Evolutionary conservation across 108 stramenopile genomes (phyloP), one percentile per base, ranked within the genome.

Genomic region (Pseudonitzschia multiseries): DNA sequence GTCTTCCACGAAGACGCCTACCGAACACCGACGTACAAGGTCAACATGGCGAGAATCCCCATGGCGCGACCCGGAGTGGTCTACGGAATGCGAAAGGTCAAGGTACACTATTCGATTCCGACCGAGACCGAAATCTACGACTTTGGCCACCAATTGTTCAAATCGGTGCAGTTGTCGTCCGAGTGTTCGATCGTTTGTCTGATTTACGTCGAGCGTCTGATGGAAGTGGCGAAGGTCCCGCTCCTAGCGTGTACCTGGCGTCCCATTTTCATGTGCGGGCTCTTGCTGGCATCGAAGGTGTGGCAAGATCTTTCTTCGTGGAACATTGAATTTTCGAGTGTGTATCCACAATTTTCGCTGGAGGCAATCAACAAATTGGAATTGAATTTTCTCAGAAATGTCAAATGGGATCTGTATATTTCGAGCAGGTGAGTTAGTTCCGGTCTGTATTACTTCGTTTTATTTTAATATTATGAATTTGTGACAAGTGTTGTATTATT

Each of bases 291-390:
- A 21, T 95, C 93, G 63, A 99, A 99, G 81, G 98, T 99, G 12
- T 99, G 99, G 99, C 98, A 99, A 79, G 99, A 99, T 78, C 87
- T 97, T 65, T 88, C 88, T 57, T 88, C 89, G 13, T 99, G 98
- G 99, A 99, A 99, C 76, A 94, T 96, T 70, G 99, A 99, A 70
- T 97, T 99, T 80, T 81, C 97, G 8, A 89, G 81, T 59, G 95
- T 98, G 21, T 98, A 96, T 86, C 97, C 97, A 28, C 92, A 98
- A 76, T 99, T 89, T 80, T 87, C 95, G 13, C 83, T 98, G 33
- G 86, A 93, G 32, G 81, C 89, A 42, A 98, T 99, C 77, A 95
- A 95, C 80, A 79, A 79, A 24, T 80, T 99, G 70, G 99, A 99
- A 78, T 65, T 84, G 4, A 80, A 74, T 44, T 98, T 98, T 81